Percentiles rank a stretch among this genome's conserved stretches.
These are phyloP conservation scores for Cladorrhinum sp. DNA, from an alignment of 2,329 filamentous ascomycete genomes.

Conservation along the genomic window DNA sequence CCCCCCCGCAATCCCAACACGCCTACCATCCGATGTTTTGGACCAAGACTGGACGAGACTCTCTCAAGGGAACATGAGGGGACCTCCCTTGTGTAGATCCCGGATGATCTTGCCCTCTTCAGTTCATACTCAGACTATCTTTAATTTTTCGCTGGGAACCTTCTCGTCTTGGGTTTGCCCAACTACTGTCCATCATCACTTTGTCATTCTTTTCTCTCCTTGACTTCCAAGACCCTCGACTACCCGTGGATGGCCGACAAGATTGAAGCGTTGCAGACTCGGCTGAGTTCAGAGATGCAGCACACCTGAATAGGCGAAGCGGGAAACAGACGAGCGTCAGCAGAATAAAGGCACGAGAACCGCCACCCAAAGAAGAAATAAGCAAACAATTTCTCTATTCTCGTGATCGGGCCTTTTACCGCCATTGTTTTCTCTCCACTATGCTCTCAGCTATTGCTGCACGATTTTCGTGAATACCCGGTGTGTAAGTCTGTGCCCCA, in stretches of 20 bases:
- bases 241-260: neutral
- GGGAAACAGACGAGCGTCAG: neutral
- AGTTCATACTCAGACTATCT: neutral
- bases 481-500: neutral
- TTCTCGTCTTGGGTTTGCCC: neutral
- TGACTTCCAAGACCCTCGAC: neutral
- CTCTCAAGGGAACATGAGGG: neutral
- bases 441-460: neutral
- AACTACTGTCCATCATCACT: neutral
- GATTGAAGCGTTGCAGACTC: neutral
- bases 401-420: constrained; percentile 3
- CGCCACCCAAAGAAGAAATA: constrained; percentile 3
- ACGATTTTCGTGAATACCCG: neutral
- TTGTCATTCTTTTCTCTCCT: neutral
- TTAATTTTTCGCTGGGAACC: neutral
- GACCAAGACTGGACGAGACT: neutral
- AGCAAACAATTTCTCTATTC: constrained; percentile 1
- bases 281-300: constrained; percentile 6
- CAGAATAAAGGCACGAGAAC: neutral
- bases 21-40: neutral
- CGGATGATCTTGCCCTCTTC: neutral
- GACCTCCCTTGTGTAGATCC: neutral
- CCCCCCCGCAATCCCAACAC: neutral
- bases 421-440: neutral
- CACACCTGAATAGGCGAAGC: constrained; percentile 4